Percentiles rank a stretch among this genome's conserved stretches.
Conservation (phyloP, 331 rosid species). For the Quercus phellos region DNA sequence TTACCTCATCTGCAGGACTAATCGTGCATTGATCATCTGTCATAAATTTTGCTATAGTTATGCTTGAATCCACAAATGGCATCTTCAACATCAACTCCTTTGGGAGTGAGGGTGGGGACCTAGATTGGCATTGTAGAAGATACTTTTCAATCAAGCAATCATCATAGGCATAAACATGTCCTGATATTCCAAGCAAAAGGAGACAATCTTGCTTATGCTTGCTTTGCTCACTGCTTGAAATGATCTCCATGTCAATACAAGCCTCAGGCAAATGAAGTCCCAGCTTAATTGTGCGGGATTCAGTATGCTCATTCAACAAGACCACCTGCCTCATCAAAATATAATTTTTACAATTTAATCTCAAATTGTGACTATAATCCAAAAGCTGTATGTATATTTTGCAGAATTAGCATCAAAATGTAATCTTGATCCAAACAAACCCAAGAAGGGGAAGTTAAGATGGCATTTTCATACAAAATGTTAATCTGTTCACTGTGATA, state of each 20-base stretch:
- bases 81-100: constrained; percentile 66
- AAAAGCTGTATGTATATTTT: no score
- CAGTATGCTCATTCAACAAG: constrained; percentile 68
- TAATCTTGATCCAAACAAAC: constrained; percentile 12
- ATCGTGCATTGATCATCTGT: constrained; percentile 38
- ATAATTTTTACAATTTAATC: background rate
- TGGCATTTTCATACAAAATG: background rate
- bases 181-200: constrained; percentile 75
- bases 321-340: constrained; percentile 48
- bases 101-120: constrained; percentile 57
- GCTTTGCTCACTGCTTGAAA: constrained; percentile 59
- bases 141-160: constrained; percentile 61
- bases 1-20: constrained; percentile 59
- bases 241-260: constrained; percentile 64
- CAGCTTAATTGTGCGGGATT: constrained; percentile 65
- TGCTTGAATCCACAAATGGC: constrained; percentile 67
- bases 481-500: background rate
- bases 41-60: constrained; percentile 58
- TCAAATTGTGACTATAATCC: background rate
- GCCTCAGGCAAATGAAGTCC: constrained; percentile 66
- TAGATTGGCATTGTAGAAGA: constrained; percentile 67
- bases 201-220: constrained; percentile 57
- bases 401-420: background rate
- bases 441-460: background rate
- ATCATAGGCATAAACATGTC: constrained; percentile 61